phyloP scores from a whole-genome alignment of 345 rosid species.

The Erucastrum elatum region DNA sequence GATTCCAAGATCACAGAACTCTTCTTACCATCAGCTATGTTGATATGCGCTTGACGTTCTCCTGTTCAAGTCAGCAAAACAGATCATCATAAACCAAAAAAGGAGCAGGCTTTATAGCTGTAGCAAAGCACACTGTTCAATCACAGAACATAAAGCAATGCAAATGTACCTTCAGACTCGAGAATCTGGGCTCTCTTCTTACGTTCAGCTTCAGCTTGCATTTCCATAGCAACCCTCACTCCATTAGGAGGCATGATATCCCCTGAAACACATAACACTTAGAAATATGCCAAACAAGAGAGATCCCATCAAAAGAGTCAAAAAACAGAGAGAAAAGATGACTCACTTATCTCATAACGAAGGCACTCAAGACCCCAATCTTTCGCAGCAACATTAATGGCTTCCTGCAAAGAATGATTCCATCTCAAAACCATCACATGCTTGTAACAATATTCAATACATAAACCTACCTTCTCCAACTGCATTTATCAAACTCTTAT shows the following conservation, averaged over 20 bases:
- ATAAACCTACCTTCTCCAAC: neutral
- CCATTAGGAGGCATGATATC: constrained; percentile 95
- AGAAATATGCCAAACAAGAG: neutral
- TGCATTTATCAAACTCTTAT: neutral
- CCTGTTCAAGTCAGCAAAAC: constrained; percentile 23
- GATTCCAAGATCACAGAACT: constrained; percentile 67
- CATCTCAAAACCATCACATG: neutral
- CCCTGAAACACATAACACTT: constrained; percentile 50
- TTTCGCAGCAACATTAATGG: constrained; percentile 86
- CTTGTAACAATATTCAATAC: neutral
- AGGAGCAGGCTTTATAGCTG: neutral
- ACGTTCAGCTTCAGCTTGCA: constrained; percentile 99
- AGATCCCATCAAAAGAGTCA: neutral
- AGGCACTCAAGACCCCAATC: constrained; percentile 96
- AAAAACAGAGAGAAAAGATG: neutral
- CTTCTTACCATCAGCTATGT: constrained; percentile 82
- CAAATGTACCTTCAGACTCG: constrained; percentile 69
- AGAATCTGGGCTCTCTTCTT: constrained; percentile 90
- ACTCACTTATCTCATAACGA: constrained; percentile 94
- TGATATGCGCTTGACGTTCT: constrained; percentile 51
- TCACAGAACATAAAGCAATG: neutral
- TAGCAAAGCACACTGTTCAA: constrained; percentile 2
- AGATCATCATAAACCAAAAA: constrained; percentile 15
- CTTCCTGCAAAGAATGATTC: constrained; percentile 53
- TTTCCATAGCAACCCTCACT: constrained; percentile 94